Conservation (phyloP, 768 basidiomycete genomes). For the Coprinopsis cinerea region DNA sequence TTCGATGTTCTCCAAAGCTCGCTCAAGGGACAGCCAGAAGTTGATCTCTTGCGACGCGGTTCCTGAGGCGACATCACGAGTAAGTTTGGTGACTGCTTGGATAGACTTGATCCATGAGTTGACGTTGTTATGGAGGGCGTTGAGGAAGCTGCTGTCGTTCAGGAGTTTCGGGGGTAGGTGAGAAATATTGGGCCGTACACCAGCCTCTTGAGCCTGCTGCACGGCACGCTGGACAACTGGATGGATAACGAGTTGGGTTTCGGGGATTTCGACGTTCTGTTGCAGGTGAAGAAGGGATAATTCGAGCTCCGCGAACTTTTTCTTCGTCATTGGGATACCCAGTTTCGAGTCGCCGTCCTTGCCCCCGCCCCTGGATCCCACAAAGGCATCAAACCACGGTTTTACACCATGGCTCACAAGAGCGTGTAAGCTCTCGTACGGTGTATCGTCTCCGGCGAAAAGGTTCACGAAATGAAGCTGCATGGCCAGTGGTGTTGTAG, state of each 20-base stretch:
- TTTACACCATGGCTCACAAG: conserved; percentile 94
- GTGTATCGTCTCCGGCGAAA: conserved; percentile 82
- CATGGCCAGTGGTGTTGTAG: conserved; percentile 66
- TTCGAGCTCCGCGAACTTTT: conserved; percentile 98
- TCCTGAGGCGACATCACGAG: conserved; percentile 86
- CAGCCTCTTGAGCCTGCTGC: conserved; percentile 57
- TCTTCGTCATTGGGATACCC: conserved; percentile 98
- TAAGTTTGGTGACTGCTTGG: conserved; percentile 94
- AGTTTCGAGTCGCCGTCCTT: conserved; percentile 80
- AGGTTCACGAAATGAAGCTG: conserved; percentile 93
- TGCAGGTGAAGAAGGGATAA: conserved; percentile 90
- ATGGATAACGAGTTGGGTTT: conserved; percentile 90
- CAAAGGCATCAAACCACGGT: conserved; percentile 98
- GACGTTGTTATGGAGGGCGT: conserved; percentile 87
- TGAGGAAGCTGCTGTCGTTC: conserved; percentile 87
- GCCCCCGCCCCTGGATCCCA: conserved; percentile 70
- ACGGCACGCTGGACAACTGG: conserved; percentile 85
- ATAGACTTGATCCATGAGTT: conserved; percentile 99
- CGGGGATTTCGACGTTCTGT: conserved; percentile 98
- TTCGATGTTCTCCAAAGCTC: conserved; percentile 91
- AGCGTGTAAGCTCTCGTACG: conserved; percentile 93
- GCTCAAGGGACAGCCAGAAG: conserved; percentile 95
- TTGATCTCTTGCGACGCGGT: conserved; percentile 99
- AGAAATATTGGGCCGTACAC: conserved; percentile 65
- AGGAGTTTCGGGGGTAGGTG: conserved; percentile 70